Base-by-base conservation (phyloP, 2,329 filamentous ascomycete genomes). In the Lachnellula arida region DNA sequence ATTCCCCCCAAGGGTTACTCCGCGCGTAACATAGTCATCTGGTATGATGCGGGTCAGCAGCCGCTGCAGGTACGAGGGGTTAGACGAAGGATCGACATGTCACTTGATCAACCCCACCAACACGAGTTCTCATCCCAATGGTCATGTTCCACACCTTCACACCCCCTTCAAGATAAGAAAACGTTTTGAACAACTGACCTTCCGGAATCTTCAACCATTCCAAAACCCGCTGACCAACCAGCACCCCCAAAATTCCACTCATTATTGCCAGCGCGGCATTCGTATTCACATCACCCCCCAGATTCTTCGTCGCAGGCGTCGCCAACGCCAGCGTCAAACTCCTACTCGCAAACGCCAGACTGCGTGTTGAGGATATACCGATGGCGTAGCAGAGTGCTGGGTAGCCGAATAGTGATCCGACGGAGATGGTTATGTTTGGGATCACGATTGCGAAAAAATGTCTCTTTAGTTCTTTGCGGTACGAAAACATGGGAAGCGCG, bases 11-110 rank as follows among this genome's bases (percentile, higher is more conserved):
- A 85, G 67, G 1, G 81, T 81, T 4, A 86, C 80, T 9, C 82
- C 82, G n/a, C 81, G 72, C 1, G 81, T 84, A 35, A 85, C 81
- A 58, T 85, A 86, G 67, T 85, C 82, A 62, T 85, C 81, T 78
- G 48, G 19, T 46, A 46, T 6, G 2, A 46, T 39, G 23, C 12
- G 12, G 42, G 54, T 64, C 39, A 64, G 60, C 50, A 46, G 23
- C n/a, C 14, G 44, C 51, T 54, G 55, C 51, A 54, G 47, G 55
- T 49, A 53, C 48, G 42, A 54, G 32, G 34, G 25, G 17, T 40
- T 25, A 17, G 9, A 40, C 34, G 25, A 46, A 25, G 14, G 50
- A 52, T 49, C 46, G 7, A 22, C 44, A 40, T 9, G 15, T 25
- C 35, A 50, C 17, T 51, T 49, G 46, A 57, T 25, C 25, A 22